phyloP scores from a whole-genome alignment of 176 grass and related monocot genomes.

The Tuctoria greenei region DNA sequence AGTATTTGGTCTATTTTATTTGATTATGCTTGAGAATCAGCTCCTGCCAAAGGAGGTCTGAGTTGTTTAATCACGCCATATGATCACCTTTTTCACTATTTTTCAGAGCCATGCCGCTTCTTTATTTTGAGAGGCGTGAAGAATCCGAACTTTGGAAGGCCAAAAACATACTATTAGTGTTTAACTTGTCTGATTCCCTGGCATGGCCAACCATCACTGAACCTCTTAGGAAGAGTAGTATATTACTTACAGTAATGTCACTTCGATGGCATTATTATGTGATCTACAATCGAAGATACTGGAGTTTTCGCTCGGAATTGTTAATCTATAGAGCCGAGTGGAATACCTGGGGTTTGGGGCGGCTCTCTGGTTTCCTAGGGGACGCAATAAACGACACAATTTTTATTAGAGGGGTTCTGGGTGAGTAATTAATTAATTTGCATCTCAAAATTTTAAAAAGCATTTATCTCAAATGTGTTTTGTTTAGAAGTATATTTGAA shows the following conservation, averaged over 20 bases:
- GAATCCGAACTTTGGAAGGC: not conserved
- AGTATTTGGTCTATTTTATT: too few species aligned
- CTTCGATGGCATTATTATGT: not conserved
- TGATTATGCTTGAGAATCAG: too few species aligned
- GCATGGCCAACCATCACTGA: not conserved
- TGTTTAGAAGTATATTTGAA: too few species aligned
- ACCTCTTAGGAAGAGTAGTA: not conserved
- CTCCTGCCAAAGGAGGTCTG: too few species aligned
- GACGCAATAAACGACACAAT: too few species aligned
- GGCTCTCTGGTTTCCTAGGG: not conserved
- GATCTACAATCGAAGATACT: not conserved
- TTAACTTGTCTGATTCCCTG: not conserved
- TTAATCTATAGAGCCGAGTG: constrained; percentile 1
- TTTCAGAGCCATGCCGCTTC: too few species aligned
- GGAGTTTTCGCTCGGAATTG: not conserved
- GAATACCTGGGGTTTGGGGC: not conserved
- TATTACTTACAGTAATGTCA: not conserved
- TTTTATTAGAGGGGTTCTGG: too few species aligned
- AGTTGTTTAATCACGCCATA: not conserved
- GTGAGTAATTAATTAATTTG: too few species aligned
- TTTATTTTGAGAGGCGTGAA: constrained; percentile 38
- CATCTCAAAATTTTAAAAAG: too few species aligned
- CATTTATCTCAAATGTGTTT: too few species aligned
- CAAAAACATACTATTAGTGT: not conserved
- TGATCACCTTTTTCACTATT: not conserved